Percentiles rank a stretch among this genome's conserved stretches.
These are phyloP conservation scores for Apiospora aurea DNA, from an alignment of 2,329 filamentous ascomycete genomes.

Conservation along the genomic window DNA sequence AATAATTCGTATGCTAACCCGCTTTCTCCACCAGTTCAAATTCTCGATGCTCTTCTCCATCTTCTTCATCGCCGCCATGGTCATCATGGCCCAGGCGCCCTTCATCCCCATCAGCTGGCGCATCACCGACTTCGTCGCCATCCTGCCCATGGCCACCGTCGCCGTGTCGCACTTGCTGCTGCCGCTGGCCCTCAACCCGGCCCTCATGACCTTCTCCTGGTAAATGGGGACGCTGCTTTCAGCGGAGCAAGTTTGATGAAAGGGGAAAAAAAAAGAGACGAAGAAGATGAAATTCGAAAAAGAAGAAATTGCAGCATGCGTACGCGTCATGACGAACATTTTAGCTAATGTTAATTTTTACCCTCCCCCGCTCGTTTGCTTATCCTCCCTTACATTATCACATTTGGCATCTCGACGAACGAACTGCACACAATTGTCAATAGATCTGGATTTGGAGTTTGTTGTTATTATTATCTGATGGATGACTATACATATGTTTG, in stretches of 20 bases:
- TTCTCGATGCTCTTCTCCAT: conserved; percentile 71
- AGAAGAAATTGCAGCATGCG: background rate
- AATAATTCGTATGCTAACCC: background rate
- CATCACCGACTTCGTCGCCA: conserved; percentile 76
- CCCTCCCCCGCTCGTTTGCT: background rate
- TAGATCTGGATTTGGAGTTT: conserved; percentile 19
- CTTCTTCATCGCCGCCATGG: conserved; percentile 65
- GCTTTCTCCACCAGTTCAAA: conserved; percentile 63
- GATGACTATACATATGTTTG: background rate
- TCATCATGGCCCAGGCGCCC: conserved; percentile 67
- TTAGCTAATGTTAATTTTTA: conserved; percentile 16
- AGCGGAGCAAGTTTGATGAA: background rate
- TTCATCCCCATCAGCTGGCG: conserved; percentile 72
- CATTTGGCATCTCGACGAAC: background rate
- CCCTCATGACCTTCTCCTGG: conserved; percentile 81
- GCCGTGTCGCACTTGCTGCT: conserved; percentile 72
- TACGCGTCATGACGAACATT: conserved; percentile 8
- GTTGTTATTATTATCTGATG: background rate
- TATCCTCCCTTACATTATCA: background rate
- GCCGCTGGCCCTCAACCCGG: conserved; percentile 78
- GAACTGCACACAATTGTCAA: background rate
- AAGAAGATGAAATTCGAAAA: background rate
- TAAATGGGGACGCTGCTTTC: conserved; percentile 44
- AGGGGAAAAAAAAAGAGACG: background rate
- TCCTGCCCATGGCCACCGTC: conserved; percentile 78